These are phyloP conservation scores for Teratosphaeria viscida DNA, from an alignment of 2,329 filamentous ascomycete genomes.

Conservation along the genomic window DNA sequence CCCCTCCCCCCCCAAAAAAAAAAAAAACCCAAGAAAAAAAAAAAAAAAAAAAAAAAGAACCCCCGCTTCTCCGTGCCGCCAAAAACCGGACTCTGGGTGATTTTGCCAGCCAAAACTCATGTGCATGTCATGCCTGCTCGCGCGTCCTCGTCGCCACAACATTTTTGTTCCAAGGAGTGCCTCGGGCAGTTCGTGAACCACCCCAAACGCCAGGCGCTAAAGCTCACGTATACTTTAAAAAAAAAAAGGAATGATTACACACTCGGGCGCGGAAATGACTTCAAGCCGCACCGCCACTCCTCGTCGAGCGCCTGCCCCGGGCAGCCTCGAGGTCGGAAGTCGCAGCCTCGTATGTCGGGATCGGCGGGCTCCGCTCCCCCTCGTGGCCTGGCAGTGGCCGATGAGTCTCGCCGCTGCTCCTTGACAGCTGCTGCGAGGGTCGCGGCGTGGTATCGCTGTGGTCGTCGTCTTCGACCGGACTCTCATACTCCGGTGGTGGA, in stretches of 20 bases:
- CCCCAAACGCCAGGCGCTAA: neutral
- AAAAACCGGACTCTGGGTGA: neutral
- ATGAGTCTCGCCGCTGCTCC: slow-evolving; percentile 2
- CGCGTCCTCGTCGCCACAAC: neutral
- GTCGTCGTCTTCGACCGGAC: slow-evolving; percentile 24
- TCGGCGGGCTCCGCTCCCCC: slow-evolving; percentile 46
- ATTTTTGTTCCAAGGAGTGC: neutral
- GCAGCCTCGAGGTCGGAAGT: slow-evolving; percentile 31
- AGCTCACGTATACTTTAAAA: neutral
- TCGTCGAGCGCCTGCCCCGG: slow-evolving; percentile 17
- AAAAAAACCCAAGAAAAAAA: too few relatives aligned
- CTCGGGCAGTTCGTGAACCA: neutral
- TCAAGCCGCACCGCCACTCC: neutral
- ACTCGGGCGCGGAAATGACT: neutral
- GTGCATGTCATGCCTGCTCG: neutral
- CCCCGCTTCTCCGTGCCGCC: neutral
- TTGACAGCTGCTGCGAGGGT: slow-evolving; percentile 11
- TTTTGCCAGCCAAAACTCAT: neutral
- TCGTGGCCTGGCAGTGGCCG: slow-evolving; percentile 6
- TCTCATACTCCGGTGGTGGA: slow-evolving; percentile 40
- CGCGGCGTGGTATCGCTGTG: slow-evolving; percentile 18
- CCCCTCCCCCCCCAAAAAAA: too few relatives aligned
- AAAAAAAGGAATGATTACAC: neutral
- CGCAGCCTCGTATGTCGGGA: slow-evolving; percentile 74
- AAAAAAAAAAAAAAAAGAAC: neutral